Evolutionary conservation across 108 stramenopile genomes (phyloP), one percentile per base, ranked within the genome.

Genomic region (Poteriospumella lacustris): DNA sequence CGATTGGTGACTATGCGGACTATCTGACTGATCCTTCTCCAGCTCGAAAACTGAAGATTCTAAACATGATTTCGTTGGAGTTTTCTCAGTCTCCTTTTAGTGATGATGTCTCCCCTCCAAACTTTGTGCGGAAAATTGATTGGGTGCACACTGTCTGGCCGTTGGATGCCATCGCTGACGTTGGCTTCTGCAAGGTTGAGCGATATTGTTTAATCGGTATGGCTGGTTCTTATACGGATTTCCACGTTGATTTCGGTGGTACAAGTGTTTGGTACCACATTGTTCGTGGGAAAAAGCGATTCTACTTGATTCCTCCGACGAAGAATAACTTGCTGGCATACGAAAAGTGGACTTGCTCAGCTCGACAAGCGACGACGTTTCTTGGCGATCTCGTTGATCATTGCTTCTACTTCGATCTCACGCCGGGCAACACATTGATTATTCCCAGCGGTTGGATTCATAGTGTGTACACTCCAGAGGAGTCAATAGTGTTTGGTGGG

Each of bases 211-310:
- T 96, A 43, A 94, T 92, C 79, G 84, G 83, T 52, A 87, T 89
- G 2, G 85, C 83, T 0, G 94, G 93, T 26, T 86, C 84, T 39
- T 94, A 89, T 73, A 96, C 95, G 0, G 95, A 96, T 70, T 96
- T 96, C 82, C 95, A 96, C 86, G 79, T 93, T 24, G 95, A 96
- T 81, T 96, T 96, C 84, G 95, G 95, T 19, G 95, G 95, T 36
- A 91, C 93, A 1, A 82, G 90, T 29, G 95, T 96, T 5, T 96
- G 94, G 93, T 96, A 96, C 62, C 93, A 95, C 79, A 85, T 96
- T 0, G 77, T 94, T 9, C 56, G 58, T 31, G 95, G 95, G 24
- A 58, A 69, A n/a, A 96, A 96, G 82, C 68, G 85, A n/a, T 93
- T 92, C 80, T 88, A 86, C 59, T 76, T 92, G 2, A 73, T 73